Percentiles rank a stretch among this genome's conserved stretches.
Evolutionary conservation across 805 yeast species (phyloP).

Genomic region (Lipomyces anomalus): DNA sequence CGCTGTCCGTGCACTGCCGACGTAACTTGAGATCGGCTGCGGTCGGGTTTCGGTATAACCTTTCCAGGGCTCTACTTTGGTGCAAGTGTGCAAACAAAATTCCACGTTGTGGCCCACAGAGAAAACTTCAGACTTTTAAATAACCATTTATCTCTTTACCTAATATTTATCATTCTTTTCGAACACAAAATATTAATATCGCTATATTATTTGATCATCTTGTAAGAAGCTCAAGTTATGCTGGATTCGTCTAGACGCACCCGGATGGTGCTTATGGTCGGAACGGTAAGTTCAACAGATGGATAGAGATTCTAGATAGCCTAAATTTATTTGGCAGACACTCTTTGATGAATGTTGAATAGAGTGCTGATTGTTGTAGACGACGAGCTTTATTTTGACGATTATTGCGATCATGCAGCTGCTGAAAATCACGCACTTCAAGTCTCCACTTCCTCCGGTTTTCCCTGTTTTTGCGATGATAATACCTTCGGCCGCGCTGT

Average conservation of each 20-base stretch:
- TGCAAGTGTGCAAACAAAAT: no score
- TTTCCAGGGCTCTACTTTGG: no score
- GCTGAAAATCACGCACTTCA: constrained; percentile 16
- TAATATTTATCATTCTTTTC: no score
- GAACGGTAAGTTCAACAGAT: neutral
- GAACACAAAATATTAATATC: no score
- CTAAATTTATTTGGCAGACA: neutral
- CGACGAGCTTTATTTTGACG: constrained; percentile 16
- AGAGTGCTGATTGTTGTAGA: constrained; percentile 1
- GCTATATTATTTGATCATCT: no score
- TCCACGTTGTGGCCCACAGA: no score
- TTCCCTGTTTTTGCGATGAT: constrained; percentile 16
- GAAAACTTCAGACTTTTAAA: no score
- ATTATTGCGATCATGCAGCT: constrained; percentile 21
- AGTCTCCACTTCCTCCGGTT: constrained; percentile 10
- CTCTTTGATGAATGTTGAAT: neutral
- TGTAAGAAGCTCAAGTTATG: no score
- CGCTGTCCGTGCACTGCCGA: no score
- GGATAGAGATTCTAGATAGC: neutral
- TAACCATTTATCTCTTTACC: no score
- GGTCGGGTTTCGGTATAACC: no score
- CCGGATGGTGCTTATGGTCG: neutral
- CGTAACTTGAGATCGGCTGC: no score
- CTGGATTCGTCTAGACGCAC: neutral
- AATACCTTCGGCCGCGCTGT: constrained; percentile 8